phyloP scores from a whole-genome alignment of 148 eudicot genomes.

The Nepenthes gracilis region DNA sequence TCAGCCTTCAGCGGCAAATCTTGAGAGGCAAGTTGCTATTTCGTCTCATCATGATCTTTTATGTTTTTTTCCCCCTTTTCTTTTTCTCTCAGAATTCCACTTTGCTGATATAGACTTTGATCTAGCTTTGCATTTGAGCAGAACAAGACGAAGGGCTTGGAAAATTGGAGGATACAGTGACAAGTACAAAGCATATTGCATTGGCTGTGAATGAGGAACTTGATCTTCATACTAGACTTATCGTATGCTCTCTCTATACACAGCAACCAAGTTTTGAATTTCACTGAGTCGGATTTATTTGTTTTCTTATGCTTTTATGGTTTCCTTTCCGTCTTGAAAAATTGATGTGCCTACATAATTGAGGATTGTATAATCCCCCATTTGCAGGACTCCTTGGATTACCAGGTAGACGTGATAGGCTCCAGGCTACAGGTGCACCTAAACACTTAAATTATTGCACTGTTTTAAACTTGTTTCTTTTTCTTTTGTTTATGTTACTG shows the following conservation, averaged over 20 bases:
- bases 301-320: neutral
- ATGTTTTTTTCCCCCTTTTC: neutral
- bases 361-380: neutral
- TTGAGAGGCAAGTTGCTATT: slow-evolving; percentile 63
- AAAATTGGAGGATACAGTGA: slow-evolving; percentile 72
- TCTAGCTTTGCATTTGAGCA: slow-evolving; percentile 22
- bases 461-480: neutral
- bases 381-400: slow-evolving; percentile 65
- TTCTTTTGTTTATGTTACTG: neutral
- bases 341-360: neutral
- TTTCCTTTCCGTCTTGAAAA: neutral
- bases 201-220: slow-evolving; percentile 94
- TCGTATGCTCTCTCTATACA: slow-evolving; percentile 28
- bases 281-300: neutral
- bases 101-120: neutral
- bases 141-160: slow-evolving; percentile 98
- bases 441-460: neutral
- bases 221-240: slow-evolving; percentile 67
- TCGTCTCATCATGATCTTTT: neutral
- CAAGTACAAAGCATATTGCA: slow-evolving; percentile 90
- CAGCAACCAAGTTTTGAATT: too few relatives aligned
- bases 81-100: neutral
- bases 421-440: slow-evolving; percentile 59
- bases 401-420: slow-evolving; percentile 70
- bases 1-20: slow-evolving; percentile 77